A percentile compares a stretch with the other conserved stretches of the same genome.
Conservation (phyloP, 2,329 filamentous ascomycete genomes). For the Aspergillus candidus region DNA sequence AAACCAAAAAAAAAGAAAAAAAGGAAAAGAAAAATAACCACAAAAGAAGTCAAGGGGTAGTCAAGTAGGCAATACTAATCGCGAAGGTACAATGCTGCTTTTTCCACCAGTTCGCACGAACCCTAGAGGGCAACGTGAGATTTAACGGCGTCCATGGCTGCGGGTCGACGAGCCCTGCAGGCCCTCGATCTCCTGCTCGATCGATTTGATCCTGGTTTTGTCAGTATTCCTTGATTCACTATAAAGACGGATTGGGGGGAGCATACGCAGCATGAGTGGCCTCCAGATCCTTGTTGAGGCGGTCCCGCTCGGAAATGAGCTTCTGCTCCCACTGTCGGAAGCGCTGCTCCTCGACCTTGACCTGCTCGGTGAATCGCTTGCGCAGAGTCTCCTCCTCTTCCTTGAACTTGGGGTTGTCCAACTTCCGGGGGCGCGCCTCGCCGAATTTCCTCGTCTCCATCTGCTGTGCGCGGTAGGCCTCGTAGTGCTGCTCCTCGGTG, state of each 20-base stretch:
- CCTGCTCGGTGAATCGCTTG: constrained; percentile 99
- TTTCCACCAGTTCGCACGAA: constrained; percentile 23
- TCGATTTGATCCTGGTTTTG: constrained; percentile 42
- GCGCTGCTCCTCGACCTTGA: constrained; percentile 99
- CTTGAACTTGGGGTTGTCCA: constrained; percentile 99
- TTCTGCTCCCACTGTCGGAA: constrained; percentile 99
- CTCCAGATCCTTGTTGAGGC: constrained; percentile 99
- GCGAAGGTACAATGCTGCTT: constrained; percentile 21
- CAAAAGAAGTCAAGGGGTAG: constrained; percentile 24
- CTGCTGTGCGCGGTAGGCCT: constrained; percentile 96
- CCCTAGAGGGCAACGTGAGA: constrained; percentile 14
- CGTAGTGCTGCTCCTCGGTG: constrained; percentile 98
- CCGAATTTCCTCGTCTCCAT: constrained; percentile 99
- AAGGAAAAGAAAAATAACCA: constrained; percentile 8
- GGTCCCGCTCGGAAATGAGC: constrained; percentile 96
- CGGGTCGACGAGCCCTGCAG: constrained; percentile 88
- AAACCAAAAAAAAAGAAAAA: constrained; percentile 7
- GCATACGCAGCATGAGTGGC: constrained; percentile 77
- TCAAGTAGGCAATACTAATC: constrained; percentile 30
- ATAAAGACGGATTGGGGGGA: not conserved
- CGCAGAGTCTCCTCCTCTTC: constrained; percentile 97
- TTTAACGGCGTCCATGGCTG: constrained; percentile 85
- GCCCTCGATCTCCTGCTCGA: constrained; percentile 81
- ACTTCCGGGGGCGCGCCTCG: constrained; percentile 91
- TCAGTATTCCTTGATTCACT: constrained; percentile 21